These are phyloP conservation scores for Microcos paniculata DNA, from an alignment of 345 rosid genomes.

Conservation along the genomic window DNA sequence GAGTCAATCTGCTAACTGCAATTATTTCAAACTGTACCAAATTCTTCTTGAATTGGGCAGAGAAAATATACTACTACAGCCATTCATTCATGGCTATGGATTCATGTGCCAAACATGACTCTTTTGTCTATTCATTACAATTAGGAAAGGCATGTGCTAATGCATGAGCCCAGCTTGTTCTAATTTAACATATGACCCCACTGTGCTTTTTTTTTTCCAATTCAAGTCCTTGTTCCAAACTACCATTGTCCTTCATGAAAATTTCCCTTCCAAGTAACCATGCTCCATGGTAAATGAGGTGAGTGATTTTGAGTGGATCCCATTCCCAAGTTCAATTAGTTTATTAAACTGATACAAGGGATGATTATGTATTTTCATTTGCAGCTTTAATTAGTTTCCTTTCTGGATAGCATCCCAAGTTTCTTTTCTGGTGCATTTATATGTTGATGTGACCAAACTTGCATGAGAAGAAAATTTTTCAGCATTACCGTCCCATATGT, in stretches of 20 bases:
- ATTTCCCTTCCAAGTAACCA: not conserved
- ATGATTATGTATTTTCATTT: not conserved
- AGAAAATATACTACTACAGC: not conserved
- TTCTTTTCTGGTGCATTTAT: not conserved
- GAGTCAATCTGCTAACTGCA: not conserved
- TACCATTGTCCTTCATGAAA: too few species aligned
- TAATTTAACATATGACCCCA: not conserved
- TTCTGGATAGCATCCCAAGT: not conserved
- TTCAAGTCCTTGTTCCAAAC: not conserved
- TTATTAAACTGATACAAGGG: too few species aligned
- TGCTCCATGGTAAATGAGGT: not conserved
- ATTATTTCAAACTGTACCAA: not conserved
- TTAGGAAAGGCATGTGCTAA: not conserved
- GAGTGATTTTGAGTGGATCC: not conserved
- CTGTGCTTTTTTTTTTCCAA: not conserved
- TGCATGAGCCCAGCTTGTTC: not conserved
- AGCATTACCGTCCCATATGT: not conserved
- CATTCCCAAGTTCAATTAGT: too few species aligned
- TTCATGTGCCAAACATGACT: slow-evolving; percentile 2
- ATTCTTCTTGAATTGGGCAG: not conserved
- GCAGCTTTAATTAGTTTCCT: not conserved
- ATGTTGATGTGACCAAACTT: slow-evolving; percentile 5
- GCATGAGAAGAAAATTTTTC: not conserved
- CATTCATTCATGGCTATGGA: slow-evolving; percentile 1
- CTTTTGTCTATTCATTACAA: not conserved